Evolutionary conservation across 1,284 basidiomycete species (phyloP), one percentile per base, ranked within the genome.

Genomic region (Fomitopsis pinicola): DNA sequence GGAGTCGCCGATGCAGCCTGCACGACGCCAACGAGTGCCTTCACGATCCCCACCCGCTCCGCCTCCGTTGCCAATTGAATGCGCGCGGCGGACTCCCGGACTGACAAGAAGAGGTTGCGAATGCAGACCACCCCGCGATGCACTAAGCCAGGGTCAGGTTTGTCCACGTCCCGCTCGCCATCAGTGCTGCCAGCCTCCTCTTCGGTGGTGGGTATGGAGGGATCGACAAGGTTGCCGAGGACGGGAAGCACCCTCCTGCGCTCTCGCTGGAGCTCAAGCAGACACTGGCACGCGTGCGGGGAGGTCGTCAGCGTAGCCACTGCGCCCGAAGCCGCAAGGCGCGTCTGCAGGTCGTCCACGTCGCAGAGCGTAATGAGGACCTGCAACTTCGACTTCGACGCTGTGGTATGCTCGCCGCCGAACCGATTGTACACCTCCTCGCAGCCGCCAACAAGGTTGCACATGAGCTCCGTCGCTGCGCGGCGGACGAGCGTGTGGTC

Each of bases 391-490:
- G 89, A 88, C 65, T 80, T 83, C 28, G 79, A 77, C 17, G 72
- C 71, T 3, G 71, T 67, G 10, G 74, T 70, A 33, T 71, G 64
- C 42, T 67, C 58, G 10, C 83, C 85, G 9, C 82, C 82, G 72
- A 92, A 96, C 63, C 80, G 81, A 63, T 85, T 80, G 72, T 91
- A 95, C 2, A 91, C 85, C 1, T 80, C 76, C 53, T 95, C 89
- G 26, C 88, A 91, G 3, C 89, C 89, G 14, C 81, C 85, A 48
- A 95, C 82, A 30, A 99, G 82, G 74, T 99, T 99, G 80, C 96
- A 98, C 2, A 96, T 79, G n/a, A 98, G 83, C 75, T 99, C 95
- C 58, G 89, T 89, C 0, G 94, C 87, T 0, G 97, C 96, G 61
- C 97, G 81, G 19, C 94, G 85, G 54, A 97, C 80, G 65, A 98